Base-by-base conservation (phyloP, 129 eudicot species). In the Lactuca sativa region DNA sequence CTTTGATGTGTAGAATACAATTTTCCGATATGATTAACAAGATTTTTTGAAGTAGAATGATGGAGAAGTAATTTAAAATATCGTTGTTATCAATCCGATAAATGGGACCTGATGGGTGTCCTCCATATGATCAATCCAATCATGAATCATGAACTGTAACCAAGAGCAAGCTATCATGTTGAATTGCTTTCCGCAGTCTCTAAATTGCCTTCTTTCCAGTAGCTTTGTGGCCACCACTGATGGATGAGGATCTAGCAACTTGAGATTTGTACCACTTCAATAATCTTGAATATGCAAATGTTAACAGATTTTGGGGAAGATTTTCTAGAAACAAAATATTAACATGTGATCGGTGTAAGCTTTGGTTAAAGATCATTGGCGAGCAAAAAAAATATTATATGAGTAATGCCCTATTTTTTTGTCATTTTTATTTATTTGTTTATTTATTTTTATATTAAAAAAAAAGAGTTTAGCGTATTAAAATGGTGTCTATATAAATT, bases 71-170 rank as follows among this genome's bases (percentile, higher is more conserved):
- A 47, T 10, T 10, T 47, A 10, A 47, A 47, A 47, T 4, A 11
- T 47, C 3, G 3, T 47, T 47, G 12, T 11, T 11, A 47, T 47
- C 4, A 47, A 47, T 43, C 3, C 12, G 52, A 43, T 43, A 8
- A 43, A 9, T 59, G 43, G n/a, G 10, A 80, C 88, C 83, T 84
- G 86, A 6, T 81, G 53, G 37, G 89, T 78, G 71, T 84, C 89
- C 63, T 84, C 89, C 86, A 84, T 84, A 43, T 84, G 89, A 62
- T 84, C 89, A 74, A 78, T 75, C 89, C 89, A 84, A 69, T 85
- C 90, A 71, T 85, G 90, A 56, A 85, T 85, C 90, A 85, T 85
- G 74, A 85, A 81, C 5, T 85, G 90, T 60, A 84, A 63, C 89
- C 89, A 85, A 17, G 90, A 78, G 72, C 90, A 81, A 31, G 86